Evolutionary conservation across 768 basidiomycete species (phyloP).

Genomic region (Amanita molliuscula): DNA sequence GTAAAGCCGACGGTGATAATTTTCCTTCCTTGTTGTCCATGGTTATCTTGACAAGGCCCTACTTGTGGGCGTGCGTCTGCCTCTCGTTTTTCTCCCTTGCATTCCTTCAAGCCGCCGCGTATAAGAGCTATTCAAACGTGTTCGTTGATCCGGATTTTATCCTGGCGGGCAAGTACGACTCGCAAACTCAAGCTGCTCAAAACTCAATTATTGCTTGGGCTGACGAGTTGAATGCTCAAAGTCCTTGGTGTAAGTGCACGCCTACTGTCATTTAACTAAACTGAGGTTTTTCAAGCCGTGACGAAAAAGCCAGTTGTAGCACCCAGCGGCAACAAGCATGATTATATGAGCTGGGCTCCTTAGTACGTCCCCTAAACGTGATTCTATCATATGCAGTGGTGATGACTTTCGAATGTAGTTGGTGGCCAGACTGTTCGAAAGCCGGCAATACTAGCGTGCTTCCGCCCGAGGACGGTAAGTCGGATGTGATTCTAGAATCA

Average conservation of each 20-base stretch:
- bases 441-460: conserved; percentile 50
- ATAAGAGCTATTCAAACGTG: conserved; percentile 40
- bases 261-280: background rate
- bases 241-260: conserved; percentile 44
- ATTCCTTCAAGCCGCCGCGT: conserved; percentile 12
- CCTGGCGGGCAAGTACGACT: conserved; percentile 28
- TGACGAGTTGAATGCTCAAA: conserved; percentile 24
- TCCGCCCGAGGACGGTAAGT: conserved; percentile 38
- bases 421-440: conserved; percentile 53
- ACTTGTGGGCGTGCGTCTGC: background rate
- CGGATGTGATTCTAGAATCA: background rate
- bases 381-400: background rate
- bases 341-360: conserved; percentile 64
- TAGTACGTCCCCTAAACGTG: conserved; percentile 32
- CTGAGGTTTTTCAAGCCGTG: conserved; percentile 25
- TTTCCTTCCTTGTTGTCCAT: conserved; percentile 18
- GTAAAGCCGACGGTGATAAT: too few relatives aligned
- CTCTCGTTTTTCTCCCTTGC: conserved; percentile 10
- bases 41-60: background rate
- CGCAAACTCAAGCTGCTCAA: conserved; percentile 35
- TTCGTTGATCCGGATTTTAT: conserved; percentile 45
- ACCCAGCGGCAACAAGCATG: conserved; percentile 44
- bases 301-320: conserved; percentile 35
- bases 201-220: conserved; percentile 39
- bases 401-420: conserved; percentile 22